Conservation (phyloP, 2,329 filamentous ascomycete genomes). For the Colletotrichum liriopes region DNA sequence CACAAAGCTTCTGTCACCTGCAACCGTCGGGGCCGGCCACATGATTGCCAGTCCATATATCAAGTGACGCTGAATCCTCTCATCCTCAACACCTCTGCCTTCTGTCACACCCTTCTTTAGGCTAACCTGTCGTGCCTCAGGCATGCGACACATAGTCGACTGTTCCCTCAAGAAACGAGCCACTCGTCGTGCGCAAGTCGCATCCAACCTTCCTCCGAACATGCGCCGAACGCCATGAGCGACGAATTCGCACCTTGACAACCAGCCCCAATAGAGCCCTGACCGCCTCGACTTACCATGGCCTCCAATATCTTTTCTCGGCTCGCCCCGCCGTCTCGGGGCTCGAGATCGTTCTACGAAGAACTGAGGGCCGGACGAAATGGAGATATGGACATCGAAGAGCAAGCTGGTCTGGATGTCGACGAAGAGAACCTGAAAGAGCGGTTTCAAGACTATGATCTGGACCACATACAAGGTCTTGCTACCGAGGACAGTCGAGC, state of each 20-base stretch:
- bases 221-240: slow-evolving; percentile 25
- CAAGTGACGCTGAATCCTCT: slow-evolving; percentile 12
- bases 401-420: slow-evolving; percentile 59
- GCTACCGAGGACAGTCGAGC: slow-evolving; percentile 63
- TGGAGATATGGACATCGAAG: slow-evolving; percentile 59
- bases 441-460: slow-evolving; percentile 66
- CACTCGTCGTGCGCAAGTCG: neutral
- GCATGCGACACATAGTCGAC: neutral
- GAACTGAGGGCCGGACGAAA: slow-evolving; percentile 60
- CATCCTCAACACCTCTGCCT: neutral
- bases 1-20: slow-evolving; percentile 32
- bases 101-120: neutral
- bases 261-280: neutral
- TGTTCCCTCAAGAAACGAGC: neutral
- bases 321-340: slow-evolving; percentile 54
- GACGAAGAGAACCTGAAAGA: slow-evolving; percentile 70
- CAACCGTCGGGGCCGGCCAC: slow-evolving; percentile 8
- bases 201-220: neutral
- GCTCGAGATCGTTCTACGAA: slow-evolving; percentile 65
- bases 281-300: slow-evolving; percentile 52
- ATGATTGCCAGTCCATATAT: slow-evolving; percentile 11
- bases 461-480: slow-evolving; percentile 60
- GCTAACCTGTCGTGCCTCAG: neutral
- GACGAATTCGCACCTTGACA: slow-evolving; percentile 14
- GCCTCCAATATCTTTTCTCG: slow-evolving; percentile 65